Conservation (phyloP, 768 basidiomycete species). For the Mycena indigotica region DNA sequence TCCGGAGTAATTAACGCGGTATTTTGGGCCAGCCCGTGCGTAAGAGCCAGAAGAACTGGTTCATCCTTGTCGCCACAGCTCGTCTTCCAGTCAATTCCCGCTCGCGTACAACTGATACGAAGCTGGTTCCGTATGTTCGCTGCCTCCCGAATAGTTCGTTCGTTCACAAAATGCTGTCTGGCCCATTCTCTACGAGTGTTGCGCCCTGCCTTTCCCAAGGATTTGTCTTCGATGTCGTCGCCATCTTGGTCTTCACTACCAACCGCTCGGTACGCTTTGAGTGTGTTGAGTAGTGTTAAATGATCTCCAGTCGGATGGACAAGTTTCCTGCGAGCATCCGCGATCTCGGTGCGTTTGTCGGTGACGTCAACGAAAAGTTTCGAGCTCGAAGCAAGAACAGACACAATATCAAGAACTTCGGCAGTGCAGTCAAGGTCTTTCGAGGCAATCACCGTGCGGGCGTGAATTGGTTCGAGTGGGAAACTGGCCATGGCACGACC, state of each 20-base stretch:
- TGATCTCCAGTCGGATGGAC: constrained; percentile 88
- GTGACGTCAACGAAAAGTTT: constrained; percentile 79
- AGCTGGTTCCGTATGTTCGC: constrained; percentile 81
- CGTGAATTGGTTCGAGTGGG: constrained; percentile 85
- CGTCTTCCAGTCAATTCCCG: constrained; percentile 59
- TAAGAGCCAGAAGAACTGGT: constrained; percentile 68
- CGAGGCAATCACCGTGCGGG: constrained; percentile 81
- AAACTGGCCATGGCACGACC: constrained; percentile 88
- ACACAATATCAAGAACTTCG: constrained; percentile 84
- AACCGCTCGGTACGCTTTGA: constrained; percentile 80
- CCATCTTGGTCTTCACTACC: constrained; percentile 48
- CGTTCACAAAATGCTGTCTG: constrained; percentile 78
- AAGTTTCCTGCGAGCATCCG: constrained; percentile 76
- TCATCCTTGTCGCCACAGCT: constrained; percentile 68
- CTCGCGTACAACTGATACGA: constrained; percentile 58
- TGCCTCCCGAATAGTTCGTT: constrained; percentile 78
- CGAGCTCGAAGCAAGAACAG: constrained; percentile 79
- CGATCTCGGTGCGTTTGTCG: constrained; percentile 72
- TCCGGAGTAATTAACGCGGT: constrained; percentile 84
- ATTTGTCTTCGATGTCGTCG: constrained; percentile 15
- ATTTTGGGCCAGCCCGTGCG: constrained; percentile 79
- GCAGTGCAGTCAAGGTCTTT: constrained; percentile 68
- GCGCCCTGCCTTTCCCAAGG: constrained; percentile 11
- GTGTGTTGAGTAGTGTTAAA: constrained; percentile 83
- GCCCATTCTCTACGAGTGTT: constrained; percentile 73